A percentile compares a stretch with the other conserved stretches of the same genome.
Conservation (phyloP, 75 land plant species). For the Sequoia sempervirens region DNA sequence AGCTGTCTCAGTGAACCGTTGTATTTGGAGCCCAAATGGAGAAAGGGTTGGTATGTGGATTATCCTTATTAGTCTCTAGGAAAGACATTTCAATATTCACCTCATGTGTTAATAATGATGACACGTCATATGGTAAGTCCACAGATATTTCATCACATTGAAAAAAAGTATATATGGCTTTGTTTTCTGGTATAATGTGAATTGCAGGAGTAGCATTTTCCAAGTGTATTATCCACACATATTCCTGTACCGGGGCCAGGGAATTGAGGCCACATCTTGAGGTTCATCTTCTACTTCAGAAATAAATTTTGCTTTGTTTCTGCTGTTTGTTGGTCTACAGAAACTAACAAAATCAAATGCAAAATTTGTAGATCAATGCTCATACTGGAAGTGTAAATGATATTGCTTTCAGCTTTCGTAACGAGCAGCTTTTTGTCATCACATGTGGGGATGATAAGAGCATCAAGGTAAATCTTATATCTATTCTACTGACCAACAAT, state of each 20-base stretch:
- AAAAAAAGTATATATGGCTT: background rate
- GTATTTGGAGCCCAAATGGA: slow-evolving; percentile 27
- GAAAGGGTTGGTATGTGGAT: slow-evolving; percentile 9
- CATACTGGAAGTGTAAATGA: slow-evolving; percentile 21
- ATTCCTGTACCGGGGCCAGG: slow-evolving; percentile 40
- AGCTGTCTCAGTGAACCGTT: slow-evolving; percentile 13
- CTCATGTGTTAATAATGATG: background rate
- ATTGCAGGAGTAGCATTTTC: slow-evolving; percentile 69
- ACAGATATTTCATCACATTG: background rate
- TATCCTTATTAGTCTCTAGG: background rate
- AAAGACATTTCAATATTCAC: background rate
- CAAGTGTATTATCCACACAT: slow-evolving; percentile 73
- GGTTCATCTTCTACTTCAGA: slow-evolving; percentile 25
- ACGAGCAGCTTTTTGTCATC: slow-evolving; percentile 12
- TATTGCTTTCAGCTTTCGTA: slow-evolving; percentile 7
- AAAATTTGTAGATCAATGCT: slow-evolving; percentile 9
- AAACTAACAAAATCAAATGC: background rate
- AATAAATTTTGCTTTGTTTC: background rate
- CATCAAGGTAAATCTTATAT: slow-evolving; percentile 11
- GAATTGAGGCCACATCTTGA: slow-evolving; percentile 54
- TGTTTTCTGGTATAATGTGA: background rate
- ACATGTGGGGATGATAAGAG: slow-evolving; percentile 29
- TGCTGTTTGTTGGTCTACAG: no score
- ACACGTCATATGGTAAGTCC: background rate
- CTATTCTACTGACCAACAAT: background rate